phyloP scores from a whole-genome alignment of 2,329 filamentous ascomycete species.

The Esteya vermicola region DNA sequence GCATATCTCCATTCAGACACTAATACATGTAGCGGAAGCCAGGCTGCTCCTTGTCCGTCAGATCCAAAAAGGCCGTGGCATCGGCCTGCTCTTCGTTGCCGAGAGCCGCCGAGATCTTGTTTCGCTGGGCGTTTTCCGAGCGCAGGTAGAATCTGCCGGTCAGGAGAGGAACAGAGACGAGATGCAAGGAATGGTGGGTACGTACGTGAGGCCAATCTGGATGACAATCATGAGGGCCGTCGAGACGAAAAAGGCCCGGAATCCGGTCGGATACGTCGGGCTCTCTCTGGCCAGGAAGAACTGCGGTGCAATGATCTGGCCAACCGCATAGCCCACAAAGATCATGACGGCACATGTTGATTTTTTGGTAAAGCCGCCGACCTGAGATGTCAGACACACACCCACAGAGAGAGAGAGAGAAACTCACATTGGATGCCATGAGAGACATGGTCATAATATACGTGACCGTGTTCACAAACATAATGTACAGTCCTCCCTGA shows the following conservation, averaged over 20 bases:
- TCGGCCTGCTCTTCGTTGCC: slow-evolving; percentile 2
- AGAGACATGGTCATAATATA: slow-evolving; percentile 46
- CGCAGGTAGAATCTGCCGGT: slow-evolving; percentile 30
- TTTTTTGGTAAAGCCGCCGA: slow-evolving; percentile 55
- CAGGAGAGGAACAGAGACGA: background rate
- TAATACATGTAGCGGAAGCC: slow-evolving; percentile 7
- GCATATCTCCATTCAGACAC: too few relatives aligned
- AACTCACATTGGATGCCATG: slow-evolving; percentile 35
- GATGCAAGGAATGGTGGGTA: too few relatives aligned
- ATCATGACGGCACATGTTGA: slow-evolving; percentile 51
- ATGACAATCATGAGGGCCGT: slow-evolving; percentile 36
- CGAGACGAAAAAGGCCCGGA: slow-evolving; percentile 51
- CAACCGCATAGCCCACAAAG: slow-evolving; percentile 47
- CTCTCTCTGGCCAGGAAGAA: slow-evolving; percentile 42
- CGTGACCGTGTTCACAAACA: slow-evolving; percentile 35
- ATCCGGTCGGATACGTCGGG: slow-evolving; percentile 47
- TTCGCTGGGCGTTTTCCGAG: slow-evolving; percentile 3
- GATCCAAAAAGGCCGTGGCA: slow-evolving; percentile 3
- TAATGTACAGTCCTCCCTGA: slow-evolving; percentile 36
- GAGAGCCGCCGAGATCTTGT: slow-evolving; percentile 2
- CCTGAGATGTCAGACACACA: slow-evolving; percentile 13
- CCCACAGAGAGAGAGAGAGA: background rate
- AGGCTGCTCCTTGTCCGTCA: slow-evolving; percentile 7
- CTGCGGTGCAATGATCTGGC: slow-evolving; percentile 29
- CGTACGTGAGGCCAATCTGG: slow-evolving; percentile 16